Percentiles rank a stretch among this genome's conserved stretches.
These are phyloP conservation scores for Leishmania guyanensis DNA, from an alignment of 208 protist species.

Conservation along the genomic window DNA sequence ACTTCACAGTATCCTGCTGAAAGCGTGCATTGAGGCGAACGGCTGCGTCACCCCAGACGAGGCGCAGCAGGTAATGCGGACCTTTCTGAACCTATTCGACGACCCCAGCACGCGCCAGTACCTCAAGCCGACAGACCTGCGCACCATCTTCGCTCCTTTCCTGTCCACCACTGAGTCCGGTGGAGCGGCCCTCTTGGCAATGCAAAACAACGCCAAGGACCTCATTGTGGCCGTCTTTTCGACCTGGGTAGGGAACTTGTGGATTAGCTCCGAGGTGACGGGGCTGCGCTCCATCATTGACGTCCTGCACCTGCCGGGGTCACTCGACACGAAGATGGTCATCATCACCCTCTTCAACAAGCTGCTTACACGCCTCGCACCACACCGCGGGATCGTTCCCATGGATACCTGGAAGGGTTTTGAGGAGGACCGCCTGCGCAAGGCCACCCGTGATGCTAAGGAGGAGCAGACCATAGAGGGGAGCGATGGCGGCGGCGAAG, in stretches of 20 bases:
- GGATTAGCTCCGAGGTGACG: conserved; percentile 74
- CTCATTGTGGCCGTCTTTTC: conserved; percentile 72
- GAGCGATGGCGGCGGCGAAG: neutral
- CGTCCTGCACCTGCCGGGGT: conserved; percentile 80
- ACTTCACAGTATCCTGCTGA: conserved; percentile 68
- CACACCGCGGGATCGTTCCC: conserved; percentile 71
- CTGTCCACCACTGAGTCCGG: conserved; percentile 36
- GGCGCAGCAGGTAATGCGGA: conserved; percentile 54
- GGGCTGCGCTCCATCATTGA: conserved; percentile 82
- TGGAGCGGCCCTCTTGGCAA: conserved; percentile 34
- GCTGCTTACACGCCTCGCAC: conserved; percentile 69
- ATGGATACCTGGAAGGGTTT: conserved; percentile 71
- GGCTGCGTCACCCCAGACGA: conserved; percentile 61
- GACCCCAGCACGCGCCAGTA: conserved; percentile 68
- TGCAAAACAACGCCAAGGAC: conserved; percentile 82
- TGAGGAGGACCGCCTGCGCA: conserved; percentile 61
- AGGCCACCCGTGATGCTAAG: conserved; percentile 26
- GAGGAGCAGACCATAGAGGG: conserved; percentile 21
- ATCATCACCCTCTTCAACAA: conserved; percentile 87
- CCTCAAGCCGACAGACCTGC: conserved; percentile 68
- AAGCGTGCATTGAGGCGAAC: conserved; percentile 65
- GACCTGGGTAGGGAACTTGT: conserved; percentile 77
- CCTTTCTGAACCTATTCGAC: conserved; percentile 73
- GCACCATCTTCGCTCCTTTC: conserved; percentile 79
- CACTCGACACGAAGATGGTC: conserved; percentile 87